Evolutionary conservation across 495 filamentous ascomycete species (phyloP), one percentile per base, ranked within the genome.

Genomic region (Annulohypoxylon nitens): DNA sequence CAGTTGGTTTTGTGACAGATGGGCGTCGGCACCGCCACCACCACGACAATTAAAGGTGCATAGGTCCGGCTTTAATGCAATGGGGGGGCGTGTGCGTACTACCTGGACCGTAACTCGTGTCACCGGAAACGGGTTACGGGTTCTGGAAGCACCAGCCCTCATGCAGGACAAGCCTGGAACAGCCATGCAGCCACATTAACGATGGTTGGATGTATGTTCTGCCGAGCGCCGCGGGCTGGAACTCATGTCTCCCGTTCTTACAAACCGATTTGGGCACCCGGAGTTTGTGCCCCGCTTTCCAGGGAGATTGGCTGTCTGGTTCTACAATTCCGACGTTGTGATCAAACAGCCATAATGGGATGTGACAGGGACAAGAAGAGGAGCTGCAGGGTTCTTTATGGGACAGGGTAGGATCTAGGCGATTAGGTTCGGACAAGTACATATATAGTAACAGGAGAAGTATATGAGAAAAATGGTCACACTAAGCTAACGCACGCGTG

Each of bases 1-100:
- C 74, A 43, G 63, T 61, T 61, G 26, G 20, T 70, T 69, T 67
- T 75, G 78, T 80, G 74, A 82, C 71, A 82, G 80, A 82, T 79
- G 77, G 73, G 51, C 77, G 67, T 61, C 77, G 68, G 34, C 79
- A 73, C 54, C 80, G 71, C 75, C 62, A 65, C 64, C 62, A 61
- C 55, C 60, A 66, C 73, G 64, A 75, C 26, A 60, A 69, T 62
- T 64, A 45, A 20, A 50, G 48, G 48, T 55, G 43, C 18, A 30
- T 43, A 41, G 25, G 43, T 47, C 55, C 61, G n/a, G 71, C 58
- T 75, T 37, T 50, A 64, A 67, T 71, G 58, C 63, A 64, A 51
- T 16, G 55, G 33, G 59, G 59, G 68, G 55, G 7, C 3, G 0
- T 12, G 8, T 4, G 16, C 54, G 51, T 67, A 51, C 30, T 37